Percentiles rank a stretch among this genome's conserved stretches.
Conservation (phyloP, 345 rosid genomes). For the Moricandia arvensis region DNA sequence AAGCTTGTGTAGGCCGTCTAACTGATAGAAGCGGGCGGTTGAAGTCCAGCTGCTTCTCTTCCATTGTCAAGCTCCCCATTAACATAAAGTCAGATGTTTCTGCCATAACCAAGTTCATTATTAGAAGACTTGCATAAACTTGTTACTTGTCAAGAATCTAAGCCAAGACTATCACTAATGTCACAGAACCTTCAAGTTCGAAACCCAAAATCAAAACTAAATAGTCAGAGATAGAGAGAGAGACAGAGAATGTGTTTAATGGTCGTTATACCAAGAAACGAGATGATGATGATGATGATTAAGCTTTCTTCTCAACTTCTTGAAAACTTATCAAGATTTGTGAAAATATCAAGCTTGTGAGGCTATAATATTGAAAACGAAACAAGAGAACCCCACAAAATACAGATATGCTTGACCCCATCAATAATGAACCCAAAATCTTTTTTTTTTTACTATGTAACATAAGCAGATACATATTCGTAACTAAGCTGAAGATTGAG, state of each 20-base stretch:
- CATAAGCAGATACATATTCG: background rate
- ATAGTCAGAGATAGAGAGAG: too few relatives aligned
- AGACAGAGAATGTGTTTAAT: too few relatives aligned
- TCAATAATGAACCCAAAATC: background rate
- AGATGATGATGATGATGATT: background rate
- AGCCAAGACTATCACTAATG: background rate
- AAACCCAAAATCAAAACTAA: too few relatives aligned
- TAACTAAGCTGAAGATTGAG: constrained; percentile 1
- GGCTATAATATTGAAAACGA: background rate
- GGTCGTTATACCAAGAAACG: background rate
- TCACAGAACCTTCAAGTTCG: too few relatives aligned
- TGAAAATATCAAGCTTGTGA: background rate
- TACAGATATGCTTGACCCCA: background rate
- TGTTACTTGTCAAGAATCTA: background rate
- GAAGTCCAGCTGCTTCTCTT: constrained; percentile 75
- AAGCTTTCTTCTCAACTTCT: background rate
- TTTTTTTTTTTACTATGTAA: background rate
- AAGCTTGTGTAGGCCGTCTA: constrained; percentile 48
- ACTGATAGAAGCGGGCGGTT: constrained; percentile 73
- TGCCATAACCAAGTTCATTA: constrained; percentile 29
- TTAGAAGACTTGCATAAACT: background rate
- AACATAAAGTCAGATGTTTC: constrained; percentile 34
- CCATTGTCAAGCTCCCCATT: constrained; percentile 55
- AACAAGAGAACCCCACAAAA: background rate
- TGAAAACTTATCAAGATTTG: constrained; percentile 1